Evolutionary conservation across 2,329 filamentous ascomycete genomes (phyloP).

Genomic region (Coniochaeta hoffmannii): DNA sequence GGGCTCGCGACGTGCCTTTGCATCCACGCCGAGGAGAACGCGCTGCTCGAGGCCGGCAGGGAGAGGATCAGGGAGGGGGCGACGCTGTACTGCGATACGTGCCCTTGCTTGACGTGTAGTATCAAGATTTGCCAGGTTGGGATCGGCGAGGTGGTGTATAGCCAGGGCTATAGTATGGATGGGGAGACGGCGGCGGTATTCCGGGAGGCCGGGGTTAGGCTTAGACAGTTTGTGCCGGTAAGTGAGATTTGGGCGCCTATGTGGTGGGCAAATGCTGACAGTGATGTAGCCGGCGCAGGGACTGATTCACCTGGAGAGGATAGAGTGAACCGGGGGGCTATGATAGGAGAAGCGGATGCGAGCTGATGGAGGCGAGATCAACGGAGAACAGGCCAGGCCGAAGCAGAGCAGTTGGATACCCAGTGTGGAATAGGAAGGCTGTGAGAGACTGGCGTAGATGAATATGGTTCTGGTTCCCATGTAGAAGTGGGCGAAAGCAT

Average conservation of each 20-base stretch:
- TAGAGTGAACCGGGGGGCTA: conserved; percentile 21
- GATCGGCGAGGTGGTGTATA: conserved; percentile 92
- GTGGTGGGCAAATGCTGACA: conserved; percentile 2
- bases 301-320: conserved; percentile 53
- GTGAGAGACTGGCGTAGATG: no score
- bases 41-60: conserved; percentile 84
- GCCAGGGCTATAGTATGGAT: conserved; percentile 92
- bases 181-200: conserved; percentile 75
- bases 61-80: conserved; percentile 79
- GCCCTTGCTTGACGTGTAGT: conserved; percentile 92
- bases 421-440: no score
- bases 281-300: conserved; percentile 51
- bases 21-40: conserved; percentile 98
- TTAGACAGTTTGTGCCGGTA: conserved; percentile 85
- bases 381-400: neutral
- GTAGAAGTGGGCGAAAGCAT: no score
- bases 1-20: conserved; percentile 84
- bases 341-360: neutral
- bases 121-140: conserved; percentile 98
- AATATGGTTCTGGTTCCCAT: no score
- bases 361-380: conserved; percentile 4
- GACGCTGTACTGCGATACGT: conserved; percentile 91
- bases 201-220: conserved; percentile 69
- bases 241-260: conserved; percentile 26
- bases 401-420: no score